Base-by-base conservation (phyloP, 2,329 filamentous ascomycete genomes). In the Paecilomyces niveus region DNA sequence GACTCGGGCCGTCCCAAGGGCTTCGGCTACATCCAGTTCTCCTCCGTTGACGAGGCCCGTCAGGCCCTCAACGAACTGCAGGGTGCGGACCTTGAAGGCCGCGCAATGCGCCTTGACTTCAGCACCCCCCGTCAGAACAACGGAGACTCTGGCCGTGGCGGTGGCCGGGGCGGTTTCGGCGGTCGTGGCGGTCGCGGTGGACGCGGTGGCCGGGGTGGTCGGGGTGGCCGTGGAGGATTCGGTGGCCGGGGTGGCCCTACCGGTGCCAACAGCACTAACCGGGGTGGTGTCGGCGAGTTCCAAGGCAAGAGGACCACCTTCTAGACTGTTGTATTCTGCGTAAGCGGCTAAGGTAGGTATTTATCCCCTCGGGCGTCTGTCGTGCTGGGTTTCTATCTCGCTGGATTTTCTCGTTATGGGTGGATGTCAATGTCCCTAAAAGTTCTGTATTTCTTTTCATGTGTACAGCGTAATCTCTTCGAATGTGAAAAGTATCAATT, bases 11-110 rank as follows among this genome's bases (percentile, higher is more conserved):
- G 86, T 67, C 87, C 88, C 72, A 96, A 96, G 87, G 92, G 92
- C 59, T 96, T 95, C 76, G 92, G 90, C 57, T 97, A 97, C 73
- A 88, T 96, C 63, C 87, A 88, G 71, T 96, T 93, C 81, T 79
- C 80, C 67, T 89, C 88, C 18, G 75, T 94, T 62, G 91, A 96
- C 29, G 92, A 96, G 68, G 90, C 92, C 68, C 89, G 88, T 78
- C 78, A 80, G 67, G 92, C 87, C 24, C 85, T 90, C 67, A 81
- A 88, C 67, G 78, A 81, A 58, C 82, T 90, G 73, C 87, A 89
- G 67, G 90, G 90, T 64, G 80, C 81, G 58, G 86, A 90, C 60
- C 83, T 94, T 67, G 83, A 80, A 63, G 85, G 89, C 58, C 90
- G 92, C 67, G 75, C 84, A 56, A 81, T 96, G 65, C 89, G 92